phyloP scores from a whole-genome alignment of 2,329 filamentous ascomycete genomes.

The Emergomyces orientalis region DNA sequence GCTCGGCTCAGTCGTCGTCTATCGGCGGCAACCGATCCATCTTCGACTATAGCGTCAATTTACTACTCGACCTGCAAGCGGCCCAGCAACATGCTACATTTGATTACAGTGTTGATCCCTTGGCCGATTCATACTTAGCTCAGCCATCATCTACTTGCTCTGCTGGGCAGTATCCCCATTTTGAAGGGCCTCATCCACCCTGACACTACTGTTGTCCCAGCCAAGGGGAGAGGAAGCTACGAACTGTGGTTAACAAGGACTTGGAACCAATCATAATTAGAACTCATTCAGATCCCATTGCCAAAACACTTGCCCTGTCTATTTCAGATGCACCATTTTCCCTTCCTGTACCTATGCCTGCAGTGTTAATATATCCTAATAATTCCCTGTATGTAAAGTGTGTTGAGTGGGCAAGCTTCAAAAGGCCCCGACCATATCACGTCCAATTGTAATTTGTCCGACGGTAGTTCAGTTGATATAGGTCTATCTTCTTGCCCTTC shows the following conservation, averaged over 20 bases:
- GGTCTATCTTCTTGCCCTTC: constrained; percentile 1
- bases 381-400: not conserved
- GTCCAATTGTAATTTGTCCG: not conserved
- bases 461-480: constrained; percentile 6
- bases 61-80: no score
- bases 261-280: constrained; percentile 1
- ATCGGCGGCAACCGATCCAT: no score
- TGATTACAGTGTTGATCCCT: not conserved
- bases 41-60: no score
- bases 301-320: constrained; percentile 1
- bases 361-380: constrained; percentile 3
- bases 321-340: constrained; percentile 3
- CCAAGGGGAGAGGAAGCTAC: not conserved
- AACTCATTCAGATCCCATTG: constrained; percentile 1
- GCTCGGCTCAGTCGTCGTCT: not conserved
- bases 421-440: constrained; percentile 3
- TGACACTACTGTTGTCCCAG: not conserved
- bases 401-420: constrained; percentile 1
- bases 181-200: not conserved
- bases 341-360: constrained; percentile 3
- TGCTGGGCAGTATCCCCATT: not conserved
- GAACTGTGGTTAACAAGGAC: not conserved
- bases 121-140: not conserved
- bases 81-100: no score
- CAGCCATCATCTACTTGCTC: not conserved